Percentiles rank a stretch among this genome's conserved stretches.
Conservation (phyloP, 2,329 filamentous ascomycete species). For the Pyrenochaeta sp. region DNA sequence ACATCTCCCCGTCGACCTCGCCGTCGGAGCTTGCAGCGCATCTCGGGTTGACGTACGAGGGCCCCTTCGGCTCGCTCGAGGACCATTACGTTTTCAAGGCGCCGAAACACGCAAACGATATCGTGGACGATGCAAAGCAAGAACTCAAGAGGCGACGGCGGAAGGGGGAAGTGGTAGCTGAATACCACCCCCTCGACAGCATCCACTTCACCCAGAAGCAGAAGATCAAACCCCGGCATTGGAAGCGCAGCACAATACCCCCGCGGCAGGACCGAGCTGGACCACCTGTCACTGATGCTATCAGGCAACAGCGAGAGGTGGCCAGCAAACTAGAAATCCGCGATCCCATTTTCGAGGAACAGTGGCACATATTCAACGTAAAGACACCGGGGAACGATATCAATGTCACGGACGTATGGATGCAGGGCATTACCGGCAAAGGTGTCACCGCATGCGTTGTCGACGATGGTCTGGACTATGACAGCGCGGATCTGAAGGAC, state of each 20-base stretch:
- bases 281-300: constrained; percentile 53
- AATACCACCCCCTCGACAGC: constrained; percentile 70
- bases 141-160: constrained; percentile 66
- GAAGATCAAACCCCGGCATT: constrained; percentile 66
- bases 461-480: constrained; percentile 95
- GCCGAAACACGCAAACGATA: constrained; percentile 64
- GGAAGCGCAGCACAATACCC: constrained; percentile 62
- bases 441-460: constrained; percentile 92
- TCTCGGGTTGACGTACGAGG: constrained; percentile 82
- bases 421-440: constrained; percentile 87
- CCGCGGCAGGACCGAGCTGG: constrained; percentile 22
- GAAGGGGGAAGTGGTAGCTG: constrained; percentile 63
- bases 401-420: constrained; percentile 94
- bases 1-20: constrained; percentile 72
- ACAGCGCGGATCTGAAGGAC: constrained; percentile 87
- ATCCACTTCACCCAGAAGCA: constrained; percentile 85
- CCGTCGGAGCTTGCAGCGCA: constrained; percentile 75
- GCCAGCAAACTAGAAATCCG: constrained; percentile 72
- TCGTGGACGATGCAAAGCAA: constrained; percentile 60
- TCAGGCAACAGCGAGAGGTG: constrained; percentile 55
- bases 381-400: constrained; percentile 85
- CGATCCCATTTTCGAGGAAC: constrained; percentile 91
- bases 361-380: constrained; percentile 95
- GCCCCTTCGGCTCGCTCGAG: constrained; percentile 77
- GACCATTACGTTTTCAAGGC: constrained; percentile 87